Base-by-base conservation (phyloP, 163 green algal species). In the Chloroidium sp. region DNA sequence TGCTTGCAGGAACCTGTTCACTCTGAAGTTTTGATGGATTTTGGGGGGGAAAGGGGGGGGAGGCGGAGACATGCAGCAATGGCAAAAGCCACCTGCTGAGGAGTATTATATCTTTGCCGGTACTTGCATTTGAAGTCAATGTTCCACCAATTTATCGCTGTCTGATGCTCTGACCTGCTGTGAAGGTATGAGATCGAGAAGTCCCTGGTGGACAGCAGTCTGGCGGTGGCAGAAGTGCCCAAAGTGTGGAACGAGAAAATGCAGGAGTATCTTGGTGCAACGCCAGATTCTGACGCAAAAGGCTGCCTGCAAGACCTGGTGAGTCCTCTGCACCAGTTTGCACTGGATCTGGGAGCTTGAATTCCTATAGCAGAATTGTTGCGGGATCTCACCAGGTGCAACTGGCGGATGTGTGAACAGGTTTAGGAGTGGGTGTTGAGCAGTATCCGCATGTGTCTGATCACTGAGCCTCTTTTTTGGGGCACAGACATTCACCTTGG, bases 221-320 rank as follows among this genome's bases (percentile, higher is more conserved):
- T 95, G 60, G 80, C 83, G 67, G 89, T 94, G 58, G 84, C 87
- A 1, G 88, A 94, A 36, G 72, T 96, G 12, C 91, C 93, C 1
- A 58, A 62, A 2, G 75, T 94, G 13, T 98, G 95, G 95, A 97
- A 96, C 80, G 78, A 86, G 59, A 92, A 93, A 79, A 97, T 97
- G 93, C 61, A 91, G 77, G 75, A 91, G 57, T 94, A 95, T 82
- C 87, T 98, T 36, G 93, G 94, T 1, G 85, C 83, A 8, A 82
- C 76, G 8, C 92, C 93, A 0, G 75, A 85, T 57, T 85, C 83
- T 67, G 94, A 97, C 78, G 88, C 90, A 0, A 76, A 93, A 79
- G 95, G 93, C 57, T 90, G 90, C 76, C 84, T 98, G 82, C 92
- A 95, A 86, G 90, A 86, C 4, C 60, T 78, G n/a, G 4, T 64